Evolutionary conservation across 495 filamentous ascomycete species (phyloP).

Genomic region (Neurospora sublineolata): DNA sequence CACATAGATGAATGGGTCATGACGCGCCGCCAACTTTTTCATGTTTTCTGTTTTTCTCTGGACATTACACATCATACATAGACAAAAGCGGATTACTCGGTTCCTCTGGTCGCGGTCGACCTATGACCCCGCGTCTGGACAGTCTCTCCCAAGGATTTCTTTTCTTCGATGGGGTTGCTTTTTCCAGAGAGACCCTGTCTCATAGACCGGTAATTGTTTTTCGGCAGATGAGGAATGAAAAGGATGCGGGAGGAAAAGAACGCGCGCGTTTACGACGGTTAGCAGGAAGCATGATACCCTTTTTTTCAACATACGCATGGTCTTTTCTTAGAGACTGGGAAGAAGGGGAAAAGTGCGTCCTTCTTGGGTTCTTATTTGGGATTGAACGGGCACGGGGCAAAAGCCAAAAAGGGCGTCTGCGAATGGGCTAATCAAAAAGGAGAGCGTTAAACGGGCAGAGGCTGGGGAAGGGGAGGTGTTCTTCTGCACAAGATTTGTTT

Average conservation of each 20-base stretch:
- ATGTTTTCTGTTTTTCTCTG: constrained; percentile 24
- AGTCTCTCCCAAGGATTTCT: constrained; percentile 15
- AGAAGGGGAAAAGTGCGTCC: constrained; percentile 12
- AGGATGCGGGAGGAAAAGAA: constrained; percentile 14
- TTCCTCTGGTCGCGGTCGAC: constrained; percentile 31
- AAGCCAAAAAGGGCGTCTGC: constrained; percentile 12
- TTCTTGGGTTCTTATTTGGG: constrained; percentile 15
- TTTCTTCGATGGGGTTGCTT: constrained; percentile 16
- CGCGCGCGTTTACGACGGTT: constrained; percentile 7
- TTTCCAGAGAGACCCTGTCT: constrained; percentile 17
- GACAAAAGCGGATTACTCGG: constrained; percentile 51
- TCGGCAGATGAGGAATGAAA: constrained; percentile 28
- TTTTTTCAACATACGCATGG: constrained; percentile 14
- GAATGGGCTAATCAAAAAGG: constrained; percentile 4
- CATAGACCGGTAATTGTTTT: constrained; percentile 34
- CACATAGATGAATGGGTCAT: constrained; percentile 30
- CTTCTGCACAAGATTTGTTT: constrained; percentile 15
- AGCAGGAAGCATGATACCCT: constrained; percentile 30
- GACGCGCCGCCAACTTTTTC: constrained; percentile 21
- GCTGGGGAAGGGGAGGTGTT: not conserved
- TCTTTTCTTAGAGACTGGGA: constrained; percentile 6
- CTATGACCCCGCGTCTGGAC: constrained; percentile 13
- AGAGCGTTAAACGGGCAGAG: constrained; percentile 11
- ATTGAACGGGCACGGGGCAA: constrained; percentile 14
- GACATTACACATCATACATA: constrained; percentile 34